Base-by-base conservation (phyloP, 768 basidiomycete genomes). In the Collybiopsis luxurians region DNA sequence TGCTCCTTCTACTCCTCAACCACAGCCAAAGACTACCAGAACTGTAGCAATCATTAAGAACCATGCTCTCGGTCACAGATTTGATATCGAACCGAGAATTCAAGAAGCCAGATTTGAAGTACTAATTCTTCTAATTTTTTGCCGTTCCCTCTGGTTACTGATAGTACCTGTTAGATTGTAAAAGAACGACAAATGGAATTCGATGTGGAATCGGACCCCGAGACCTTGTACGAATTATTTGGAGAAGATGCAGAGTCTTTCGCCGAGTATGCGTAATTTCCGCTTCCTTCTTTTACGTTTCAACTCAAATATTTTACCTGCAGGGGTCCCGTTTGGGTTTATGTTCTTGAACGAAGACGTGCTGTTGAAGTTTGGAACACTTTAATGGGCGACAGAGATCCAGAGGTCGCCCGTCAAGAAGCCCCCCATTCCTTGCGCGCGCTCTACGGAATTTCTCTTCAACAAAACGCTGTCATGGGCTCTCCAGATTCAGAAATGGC, bases 121-220 rank as follows among this genome's bases (percentile, higher is more conserved):
- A 19, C n/a, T n/a, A 55, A 81, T 69, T 36, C 3, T 44, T n/a
- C n/a, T 43, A 10, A 12, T 24, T 10, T 27, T 26, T 7, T 21
- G 12, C 28, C 4, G 2, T 26, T 21, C 13, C 3, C 2, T 19
- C 1, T 12, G 2, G 7, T 13, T 9, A 19, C 27, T 39, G 38
- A 53, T 9, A 53, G 17, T 19, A 2, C 31, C 59, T 58, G 59
- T 28, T 67, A 89, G 89, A 90, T 93, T 64, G 83, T 90, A 57
- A 93, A 93, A 70, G 92, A 92, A 69, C 75, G 92, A 19, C 90
- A 91, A 69, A 90, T 94, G 87, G 89, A 90, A 61, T 92, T 94
- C 63, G 90, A 92, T 65, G 80, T 83, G 15, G 91, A 92, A 64
- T 82, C 86, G 12, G 90, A 93, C 62, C 89, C 88, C 24, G 91